Conservation (phyloP, 2,329 filamentous ascomycete genomes). For the Sporothrix brasiliensis region DNA sequence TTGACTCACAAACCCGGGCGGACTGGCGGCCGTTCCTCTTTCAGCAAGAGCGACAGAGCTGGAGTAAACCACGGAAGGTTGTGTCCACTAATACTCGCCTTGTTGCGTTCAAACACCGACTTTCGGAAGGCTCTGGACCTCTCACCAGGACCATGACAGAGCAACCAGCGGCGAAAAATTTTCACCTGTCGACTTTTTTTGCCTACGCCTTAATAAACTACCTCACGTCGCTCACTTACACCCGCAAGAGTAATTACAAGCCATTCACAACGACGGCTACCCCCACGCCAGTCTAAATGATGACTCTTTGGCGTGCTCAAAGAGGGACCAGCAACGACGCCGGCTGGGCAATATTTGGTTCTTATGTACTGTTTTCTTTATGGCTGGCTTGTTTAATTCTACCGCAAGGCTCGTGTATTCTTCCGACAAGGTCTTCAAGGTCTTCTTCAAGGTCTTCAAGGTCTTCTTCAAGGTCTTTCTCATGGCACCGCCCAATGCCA, state of each 20-base stretch:
- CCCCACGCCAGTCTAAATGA: not conserved
- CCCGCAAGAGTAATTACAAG: not conserved
- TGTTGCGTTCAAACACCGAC: slow-evolving; percentile 19
- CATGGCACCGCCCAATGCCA: not conserved
- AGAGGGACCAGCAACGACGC: not conserved
- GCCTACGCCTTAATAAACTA: slow-evolving; percentile 10
- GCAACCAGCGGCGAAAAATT: slow-evolving; percentile 26
- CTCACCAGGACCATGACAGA: not conserved
- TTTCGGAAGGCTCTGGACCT: slow-evolving; percentile 26
- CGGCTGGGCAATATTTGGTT: not conserved
- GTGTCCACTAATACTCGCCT: slow-evolving; percentile 21
- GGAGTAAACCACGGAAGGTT: slow-evolving; percentile 2
- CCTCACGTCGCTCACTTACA: too few species aligned
- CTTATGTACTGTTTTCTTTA: not conserved
- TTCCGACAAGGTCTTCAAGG: not conserved
- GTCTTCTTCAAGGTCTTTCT: not conserved
- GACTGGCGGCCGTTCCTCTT: slow-evolving; percentile 16
- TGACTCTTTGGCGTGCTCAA: slow-evolving; percentile 13
- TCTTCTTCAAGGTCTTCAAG: not conserved
- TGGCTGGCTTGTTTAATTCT: not conserved
- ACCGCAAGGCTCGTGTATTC: not conserved
- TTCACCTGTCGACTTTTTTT: slow-evolving; percentile 22
- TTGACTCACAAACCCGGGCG: slow-evolving; percentile 25
- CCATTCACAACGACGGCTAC: not conserved
- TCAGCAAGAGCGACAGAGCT: slow-evolving; percentile 17